Percentiles rank a stretch among this genome's conserved stretches.
Evolutionary conservation across 1,284 basidiomycete species (phyloP).

Genomic region (Sparassis latifolia): DNA sequence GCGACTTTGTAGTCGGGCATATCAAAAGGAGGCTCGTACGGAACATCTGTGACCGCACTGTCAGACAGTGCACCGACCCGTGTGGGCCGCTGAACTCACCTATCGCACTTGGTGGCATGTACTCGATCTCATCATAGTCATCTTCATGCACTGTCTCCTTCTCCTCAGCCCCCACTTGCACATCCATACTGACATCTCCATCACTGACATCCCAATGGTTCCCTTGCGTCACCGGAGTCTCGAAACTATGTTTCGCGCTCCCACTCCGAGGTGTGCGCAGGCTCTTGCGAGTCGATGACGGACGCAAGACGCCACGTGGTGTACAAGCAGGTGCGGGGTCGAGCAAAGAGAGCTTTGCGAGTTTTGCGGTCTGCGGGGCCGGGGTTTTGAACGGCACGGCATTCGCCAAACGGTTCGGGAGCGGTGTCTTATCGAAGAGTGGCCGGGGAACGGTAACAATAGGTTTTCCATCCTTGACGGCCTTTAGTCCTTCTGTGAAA

Average conservation of each 20-base stretch:
- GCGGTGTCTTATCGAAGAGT: slow-evolving; percentile 50
- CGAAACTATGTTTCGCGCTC: slow-evolving; percentile 31
- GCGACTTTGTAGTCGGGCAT: slow-evolving; percentile 27
- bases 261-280: slow-evolving; percentile 27
- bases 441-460: slow-evolving; percentile 32
- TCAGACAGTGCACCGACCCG: not conserved
- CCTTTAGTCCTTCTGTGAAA: slow-evolving; percentile 17
- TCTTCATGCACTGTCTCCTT: slow-evolving; percentile 32
- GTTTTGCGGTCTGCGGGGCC: slow-evolving; percentile 23
- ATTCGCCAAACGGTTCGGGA: slow-evolving; percentile 43
- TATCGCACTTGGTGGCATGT: slow-evolving; percentile 65
- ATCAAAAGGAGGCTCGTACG: slow-evolving; percentile 30
- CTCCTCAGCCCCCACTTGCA: slow-evolving; percentile 27
- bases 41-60: slow-evolving; percentile 15
- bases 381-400: slow-evolving; percentile 21
- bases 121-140: slow-evolving; percentile 68
- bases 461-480: slow-evolving; percentile 15
- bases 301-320: slow-evolving; percentile 39
- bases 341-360: slow-evolving; percentile 26
- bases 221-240: slow-evolving; percentile 62
- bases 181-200: slow-evolving; percentile 38
- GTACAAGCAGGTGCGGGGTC: slow-evolving; percentile 26
- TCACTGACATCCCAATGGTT: slow-evolving; percentile 73
- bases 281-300: slow-evolving; percentile 53
- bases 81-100: slow-evolving; percentile 33